phyloP scores from a whole-genome alignment of 345 rosid genomes.

The Fremontodendron californicum region DNA sequence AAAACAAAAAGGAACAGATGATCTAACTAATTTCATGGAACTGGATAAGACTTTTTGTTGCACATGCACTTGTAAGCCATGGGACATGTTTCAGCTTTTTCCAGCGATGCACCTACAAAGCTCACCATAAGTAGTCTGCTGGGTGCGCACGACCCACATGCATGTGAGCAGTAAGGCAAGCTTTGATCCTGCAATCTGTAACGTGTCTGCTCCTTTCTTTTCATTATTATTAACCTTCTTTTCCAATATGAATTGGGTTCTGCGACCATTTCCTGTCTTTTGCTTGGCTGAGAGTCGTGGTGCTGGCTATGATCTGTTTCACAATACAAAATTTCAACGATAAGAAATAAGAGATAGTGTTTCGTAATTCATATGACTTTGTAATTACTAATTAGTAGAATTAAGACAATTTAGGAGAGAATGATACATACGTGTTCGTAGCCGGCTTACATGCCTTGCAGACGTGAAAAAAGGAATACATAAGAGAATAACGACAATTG shows the following conservation, averaged over 20 bases:
- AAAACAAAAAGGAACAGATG: not conserved
- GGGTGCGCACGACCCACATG: slow-evolving; percentile 28
- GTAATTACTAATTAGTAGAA: not conserved
- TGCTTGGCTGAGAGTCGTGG: not conserved
- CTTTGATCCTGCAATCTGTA: slow-evolving; percentile 5
- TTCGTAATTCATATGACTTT: not conserved
- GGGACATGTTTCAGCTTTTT: slow-evolving; percentile 96
- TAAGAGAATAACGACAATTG: not conserved
- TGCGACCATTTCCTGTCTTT: not conserved
- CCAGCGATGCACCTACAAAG: slow-evolving; percentile 74
- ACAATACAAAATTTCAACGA: not conserved
- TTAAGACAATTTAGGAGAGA: not conserved
- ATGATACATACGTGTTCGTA: not conserved
- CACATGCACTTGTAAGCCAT: slow-evolving; percentile 98
- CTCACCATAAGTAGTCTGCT: slow-evolving; percentile 91
- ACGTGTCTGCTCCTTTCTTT: not conserved
- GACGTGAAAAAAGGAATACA: not conserved
- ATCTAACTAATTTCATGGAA: slow-evolving; percentile 35
- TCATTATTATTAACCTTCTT: not conserved
- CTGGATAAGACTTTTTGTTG: slow-evolving; percentile 75
- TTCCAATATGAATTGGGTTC: not conserved
- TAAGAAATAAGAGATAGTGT: not conserved
- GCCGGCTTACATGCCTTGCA: slow-evolving; percentile 1
- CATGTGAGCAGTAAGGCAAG: slow-evolving; percentile 10
- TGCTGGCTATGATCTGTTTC: not conserved